Base-by-base conservation (phyloP, 2,329 filamentous ascomycete species). In the Aspergillus transmontanensis region DNA sequence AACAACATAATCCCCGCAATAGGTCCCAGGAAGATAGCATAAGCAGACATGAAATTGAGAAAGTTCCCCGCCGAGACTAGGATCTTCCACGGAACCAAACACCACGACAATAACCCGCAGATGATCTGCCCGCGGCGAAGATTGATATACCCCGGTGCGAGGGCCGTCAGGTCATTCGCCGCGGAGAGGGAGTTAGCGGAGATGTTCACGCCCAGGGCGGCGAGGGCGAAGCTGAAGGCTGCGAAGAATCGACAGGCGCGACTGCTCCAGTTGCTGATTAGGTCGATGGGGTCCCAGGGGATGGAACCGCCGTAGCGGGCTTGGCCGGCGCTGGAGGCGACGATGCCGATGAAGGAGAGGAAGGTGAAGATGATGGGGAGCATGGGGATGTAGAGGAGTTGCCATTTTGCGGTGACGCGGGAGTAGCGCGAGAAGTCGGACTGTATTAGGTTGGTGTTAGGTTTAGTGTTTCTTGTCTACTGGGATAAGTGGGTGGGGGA, bases 31-130 rank as follows among this genome's bases (percentile, higher is more conserved):
- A 91, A 90, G 45, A 90, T 82, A 1, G 85, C 84, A 72, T 89
- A 88, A 0, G 87, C 88, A 50, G 84, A 82, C 84, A 92, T 89
- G 76, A 91, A 91, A 50, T 84, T 83, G 4, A 89, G 76, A 67
- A 90, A 86, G 1, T 83, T 86, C 2, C 76, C 72, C 2, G 87
- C 88, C 0, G 84, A 87, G 39, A 75, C 80, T 21, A 90, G 78
- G 62, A 90, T 90, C 76, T 89, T 89, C 88, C 87, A 90, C 1
- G 87, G 87, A 1, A 88, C 86, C 36, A 89, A 80, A 3, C 82
- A 81, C 86, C 86, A 89, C 26, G 83, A 84, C 0, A 87, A 73
- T 4, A 88, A 57, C 1, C 85, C 84, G 6, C 84, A 83, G 50
- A 88, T 76, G 36, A 88, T 74, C 61, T 84, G 84, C 9, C 86